Evolutionary conservation across 345 rosid species (phyloP), one percentile per base, ranked within the genome.

Genomic region (Turritis glabra): DNA sequence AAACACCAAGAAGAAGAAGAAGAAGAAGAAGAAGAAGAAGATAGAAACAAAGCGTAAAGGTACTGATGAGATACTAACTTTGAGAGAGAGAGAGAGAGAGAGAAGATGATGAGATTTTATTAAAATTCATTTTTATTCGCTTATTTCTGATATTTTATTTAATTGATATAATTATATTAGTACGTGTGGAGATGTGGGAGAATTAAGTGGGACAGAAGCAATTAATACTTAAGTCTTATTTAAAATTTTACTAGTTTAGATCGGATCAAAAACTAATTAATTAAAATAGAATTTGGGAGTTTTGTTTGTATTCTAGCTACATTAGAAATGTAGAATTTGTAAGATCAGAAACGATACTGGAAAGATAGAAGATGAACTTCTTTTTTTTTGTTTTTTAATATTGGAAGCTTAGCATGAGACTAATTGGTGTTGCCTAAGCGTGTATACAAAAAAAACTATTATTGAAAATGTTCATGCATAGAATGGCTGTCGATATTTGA

Each of bases 171-270:
- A 8, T 0, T 40, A 15, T 52, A 65, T 58, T 67, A 19, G 74
- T 76, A 76, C 74, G 79, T 76, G 79, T 75, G 56, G 43, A 68
- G 73, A 19, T 60, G 74, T 69, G 74, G 69, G 74, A 68, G 22
- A 22, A 41, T 60, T 60, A 7, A 7, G 53, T 68, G 74, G 69
- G 74, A 57, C 69, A 44, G 8, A 15, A 21, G 64, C 22, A 33
- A 11, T 21, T 21, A 21, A 48, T 48, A 48, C 22, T 48, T 48
- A 8, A 15, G 26, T 21, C 14, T 48, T 48, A 8, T 19, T 48
- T 26, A 8, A 46, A 46, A 4, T 56, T 56, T 17, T 6, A 30
- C 25, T 17, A 14, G 46, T 13, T 40, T 14, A 12, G n/a, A 12
- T 13, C 12, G 4, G 38, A 35, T 38, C 14, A 3, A 38, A 38